A percentile compares a stretch with the other conserved stretches of the same genome.
phyloP scores from a whole-genome alignment of 495 filamentous ascomycete species.

The Aspergillus coremiiformis region DNA sequence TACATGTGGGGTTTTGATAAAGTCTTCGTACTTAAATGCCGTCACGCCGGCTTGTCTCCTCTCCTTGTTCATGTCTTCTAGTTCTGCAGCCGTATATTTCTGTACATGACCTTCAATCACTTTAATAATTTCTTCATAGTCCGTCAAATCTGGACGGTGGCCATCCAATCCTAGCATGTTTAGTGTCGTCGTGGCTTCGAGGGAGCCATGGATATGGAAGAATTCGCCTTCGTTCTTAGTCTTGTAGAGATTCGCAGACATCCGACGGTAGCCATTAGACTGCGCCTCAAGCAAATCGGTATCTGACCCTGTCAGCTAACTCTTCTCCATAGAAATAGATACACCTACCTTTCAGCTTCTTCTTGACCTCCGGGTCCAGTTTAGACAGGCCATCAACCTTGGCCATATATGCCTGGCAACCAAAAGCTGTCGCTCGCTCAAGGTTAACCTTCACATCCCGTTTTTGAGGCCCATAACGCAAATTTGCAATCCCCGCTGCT shows the following conservation, averaged over 20 bases:
- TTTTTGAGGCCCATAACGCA: slow-evolving; percentile 40
- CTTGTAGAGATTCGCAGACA: slow-evolving; percentile 69
- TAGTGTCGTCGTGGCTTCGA: slow-evolving; percentile 61
- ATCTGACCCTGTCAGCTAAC: slow-evolving; percentile 38
- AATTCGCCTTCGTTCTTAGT: slow-evolving; percentile 58
- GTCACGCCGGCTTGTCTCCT: slow-evolving; percentile 59
- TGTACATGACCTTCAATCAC: slow-evolving; percentile 59
- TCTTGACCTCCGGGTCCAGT: slow-evolving; percentile 50
- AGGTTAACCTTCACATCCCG: slow-evolving; percentile 51
- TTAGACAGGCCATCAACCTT: slow-evolving; percentile 65
- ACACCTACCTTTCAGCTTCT: slow-evolving; percentile 53
- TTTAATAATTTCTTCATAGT: slow-evolving; percentile 58
- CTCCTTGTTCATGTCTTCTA: slow-evolving; percentile 57
- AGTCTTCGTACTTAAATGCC: slow-evolving; percentile 58
- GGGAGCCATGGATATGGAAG: slow-evolving; percentile 73
- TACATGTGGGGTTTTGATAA: slow-evolving; percentile 54
- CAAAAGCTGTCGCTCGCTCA: slow-evolving; percentile 57
- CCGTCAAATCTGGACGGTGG: slow-evolving; percentile 53
- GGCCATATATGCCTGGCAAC: slow-evolving; percentile 66
- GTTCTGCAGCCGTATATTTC: slow-evolving; percentile 52
- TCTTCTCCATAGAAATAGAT: neutral
- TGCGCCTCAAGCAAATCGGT: slow-evolving; percentile 65
- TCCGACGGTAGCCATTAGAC: slow-evolving; percentile 62
- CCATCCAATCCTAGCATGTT: slow-evolving; percentile 65
- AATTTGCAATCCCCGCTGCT: slow-evolving; percentile 56